Evolutionary conservation across 108 stramenopile species (phyloP).

Genomic region (Pseudonitzschia delicatissima): DNA sequence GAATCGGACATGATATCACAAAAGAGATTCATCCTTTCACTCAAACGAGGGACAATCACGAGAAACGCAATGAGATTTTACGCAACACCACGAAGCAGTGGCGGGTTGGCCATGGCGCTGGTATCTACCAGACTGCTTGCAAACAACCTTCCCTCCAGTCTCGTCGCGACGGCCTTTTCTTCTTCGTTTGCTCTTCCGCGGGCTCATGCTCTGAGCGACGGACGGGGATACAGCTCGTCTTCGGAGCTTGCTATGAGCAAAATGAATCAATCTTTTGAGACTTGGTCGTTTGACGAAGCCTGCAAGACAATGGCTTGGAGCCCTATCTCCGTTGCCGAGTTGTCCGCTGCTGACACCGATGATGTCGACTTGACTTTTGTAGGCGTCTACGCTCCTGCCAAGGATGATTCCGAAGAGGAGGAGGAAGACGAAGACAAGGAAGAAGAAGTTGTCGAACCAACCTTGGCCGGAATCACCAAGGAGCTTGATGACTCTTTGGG

Average conservation of each 20-base stretch:
- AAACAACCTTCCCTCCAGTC: not conserved
- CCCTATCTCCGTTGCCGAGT: constrained; percentile 30
- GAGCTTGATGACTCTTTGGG: constrained; percentile 62
- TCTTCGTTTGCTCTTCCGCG: constrained; percentile 17
- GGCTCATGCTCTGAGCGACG: not conserved
- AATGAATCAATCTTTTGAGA: constrained; percentile 60
- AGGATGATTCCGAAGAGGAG: constrained; percentile 34
- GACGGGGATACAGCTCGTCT: not conserved
- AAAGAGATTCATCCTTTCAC: no score
- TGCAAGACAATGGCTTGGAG: constrained; percentile 80
- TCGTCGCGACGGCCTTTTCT: constrained; percentile 17
- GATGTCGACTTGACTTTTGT: constrained; percentile 71
- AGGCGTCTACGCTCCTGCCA: constrained; percentile 65
- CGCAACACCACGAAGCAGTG: constrained; percentile 3
- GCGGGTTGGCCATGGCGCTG: constrained; percentile 14
- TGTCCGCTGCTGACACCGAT: constrained; percentile 31
- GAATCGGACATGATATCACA: no score
- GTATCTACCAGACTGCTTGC: not conserved
- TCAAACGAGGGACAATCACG: no score
- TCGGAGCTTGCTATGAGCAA: constrained; percentile 21
- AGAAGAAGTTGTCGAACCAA: constrained; percentile 40
- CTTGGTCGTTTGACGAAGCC: constrained; percentile 79
- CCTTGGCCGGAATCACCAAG: constrained; percentile 51
- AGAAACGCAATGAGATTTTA: constrained; percentile 8
- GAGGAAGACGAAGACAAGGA: constrained; percentile 51